Conservation (phyloP, 345 rosid genomes). For the Eucalyptus pauciflora region DNA sequence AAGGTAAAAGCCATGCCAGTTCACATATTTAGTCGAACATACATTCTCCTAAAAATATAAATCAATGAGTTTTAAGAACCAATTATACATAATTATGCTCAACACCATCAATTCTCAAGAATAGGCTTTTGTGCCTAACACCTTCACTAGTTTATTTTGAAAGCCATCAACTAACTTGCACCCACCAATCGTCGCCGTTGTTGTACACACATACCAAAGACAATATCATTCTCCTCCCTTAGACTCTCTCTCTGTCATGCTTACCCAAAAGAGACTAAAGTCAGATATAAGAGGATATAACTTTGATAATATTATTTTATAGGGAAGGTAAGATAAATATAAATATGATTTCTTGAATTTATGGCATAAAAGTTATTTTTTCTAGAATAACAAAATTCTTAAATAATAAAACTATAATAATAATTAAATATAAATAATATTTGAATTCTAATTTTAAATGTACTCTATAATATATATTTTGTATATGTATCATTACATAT, state of each 20-base stretch:
- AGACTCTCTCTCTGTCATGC: background rate
- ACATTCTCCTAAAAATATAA: background rate
- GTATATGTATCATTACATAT: too few relatives aligned
- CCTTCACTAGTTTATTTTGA: background rate
- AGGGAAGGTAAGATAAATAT: background rate
- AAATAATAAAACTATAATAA: too few relatives aligned
- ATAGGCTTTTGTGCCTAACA: background rate
- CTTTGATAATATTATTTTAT: too few relatives aligned
- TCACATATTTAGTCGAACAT: background rate
- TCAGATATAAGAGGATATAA: too few relatives aligned
- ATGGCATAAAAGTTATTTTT: background rate
- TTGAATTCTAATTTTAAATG: too few relatives aligned
- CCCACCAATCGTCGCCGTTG: accelerated
- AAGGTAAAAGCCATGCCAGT: background rate
- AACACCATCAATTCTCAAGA: background rate
- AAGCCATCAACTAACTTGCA: background rate
- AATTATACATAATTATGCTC: background rate
- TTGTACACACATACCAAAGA: background rate
- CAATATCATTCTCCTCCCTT: background rate
- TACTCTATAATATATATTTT: background rate
- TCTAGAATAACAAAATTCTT: background rate
- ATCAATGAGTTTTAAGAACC: background rate
- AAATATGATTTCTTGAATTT: background rate
- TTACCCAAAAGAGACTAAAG: background rate
- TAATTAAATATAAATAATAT: too few relatives aligned